A percentile compares a stretch with the other conserved stretches of the same genome.
These are phyloP conservation scores for Echinochloa phyllopogon DNA, from an alignment of 176 grass and related monocot species.

Conservation along the genomic window DNA sequence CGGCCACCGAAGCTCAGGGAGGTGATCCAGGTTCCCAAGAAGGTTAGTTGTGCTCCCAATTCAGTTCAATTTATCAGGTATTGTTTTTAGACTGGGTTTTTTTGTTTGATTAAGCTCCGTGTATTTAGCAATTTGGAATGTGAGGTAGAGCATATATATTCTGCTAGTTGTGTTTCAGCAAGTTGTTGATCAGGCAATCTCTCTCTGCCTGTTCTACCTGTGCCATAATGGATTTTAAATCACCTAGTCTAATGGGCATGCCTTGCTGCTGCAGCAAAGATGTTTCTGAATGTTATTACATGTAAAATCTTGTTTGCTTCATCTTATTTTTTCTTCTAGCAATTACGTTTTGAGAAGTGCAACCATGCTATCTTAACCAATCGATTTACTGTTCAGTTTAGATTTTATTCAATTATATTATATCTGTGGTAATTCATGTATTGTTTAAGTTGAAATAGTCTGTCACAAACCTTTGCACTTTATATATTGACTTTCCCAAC, in stretches of 20 bases:
- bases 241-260: neutral
- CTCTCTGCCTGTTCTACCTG: neutral
- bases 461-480: neutral
- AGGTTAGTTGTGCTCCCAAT: constrained; percentile 47
- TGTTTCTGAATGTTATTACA: neutral
- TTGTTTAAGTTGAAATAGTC: neutral
- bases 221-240: neutral
- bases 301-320: neutral
- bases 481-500: neutral
- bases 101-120: neutral
- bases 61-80: neutral
- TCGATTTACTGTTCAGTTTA: neutral
- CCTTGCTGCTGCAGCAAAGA: constrained; percentile 1
- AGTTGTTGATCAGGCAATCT: neutral
- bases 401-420: neutral
- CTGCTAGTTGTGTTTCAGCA: neutral
- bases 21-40: constrained; percentile 87
- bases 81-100: neutral
- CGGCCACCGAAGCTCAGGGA: constrained; percentile 66
- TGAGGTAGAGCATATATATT: neutral
- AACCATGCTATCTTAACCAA: constrained; percentile 9
- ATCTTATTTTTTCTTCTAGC: neutral
- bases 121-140: neutral
- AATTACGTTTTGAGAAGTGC: constrained; percentile 6
- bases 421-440: neutral